These are phyloP conservation scores for Camellia sinensis DNA, from an alignment of 148 eudicot species.

Conservation along the genomic window DNA sequence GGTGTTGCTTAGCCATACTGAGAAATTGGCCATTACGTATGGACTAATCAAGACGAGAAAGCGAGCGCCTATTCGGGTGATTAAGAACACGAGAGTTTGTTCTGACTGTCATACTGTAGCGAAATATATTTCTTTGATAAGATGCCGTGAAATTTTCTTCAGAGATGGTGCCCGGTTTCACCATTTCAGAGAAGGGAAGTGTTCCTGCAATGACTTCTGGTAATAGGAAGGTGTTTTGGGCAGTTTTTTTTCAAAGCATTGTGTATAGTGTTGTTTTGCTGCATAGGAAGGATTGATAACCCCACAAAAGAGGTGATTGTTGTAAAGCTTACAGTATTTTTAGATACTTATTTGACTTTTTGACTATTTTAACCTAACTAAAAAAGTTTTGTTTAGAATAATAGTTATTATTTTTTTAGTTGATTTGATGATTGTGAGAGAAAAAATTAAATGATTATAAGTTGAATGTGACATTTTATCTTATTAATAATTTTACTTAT, in stretches of 20 bases:
- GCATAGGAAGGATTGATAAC: not conserved
- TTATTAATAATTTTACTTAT: no score
- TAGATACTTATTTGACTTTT: no score
- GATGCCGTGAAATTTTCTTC: slow-evolving; percentile 42
- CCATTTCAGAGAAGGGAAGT: slow-evolving; percentile 57
- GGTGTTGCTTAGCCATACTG: slow-evolving; percentile 50
- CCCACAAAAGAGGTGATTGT: no score
- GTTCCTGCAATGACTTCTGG: slow-evolving; percentile 72
- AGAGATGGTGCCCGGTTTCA: slow-evolving; percentile 69
- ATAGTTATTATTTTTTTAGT: no score
- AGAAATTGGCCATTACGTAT: slow-evolving; percentile 62
- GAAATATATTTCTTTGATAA: slow-evolving; percentile 46
- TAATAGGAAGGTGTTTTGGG: slow-evolving; percentile 8
- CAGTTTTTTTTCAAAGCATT: not conserved
- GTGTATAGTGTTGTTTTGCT: not conserved
- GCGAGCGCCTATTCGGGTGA: slow-evolving; percentile 46
- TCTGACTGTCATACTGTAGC: slow-evolving; percentile 58
- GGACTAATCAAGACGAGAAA: slow-evolving; percentile 50
- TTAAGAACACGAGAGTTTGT: slow-evolving; percentile 60
- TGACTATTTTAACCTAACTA: no score
- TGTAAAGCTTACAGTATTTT: no score
- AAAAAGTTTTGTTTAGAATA: no score
- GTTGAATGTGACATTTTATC: no score
- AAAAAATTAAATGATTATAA: no score
- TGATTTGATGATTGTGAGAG: no score